Conservation (phyloP, 2,329 filamentous ascomycete genomes). For the Talaromyces sp. region DNA sequence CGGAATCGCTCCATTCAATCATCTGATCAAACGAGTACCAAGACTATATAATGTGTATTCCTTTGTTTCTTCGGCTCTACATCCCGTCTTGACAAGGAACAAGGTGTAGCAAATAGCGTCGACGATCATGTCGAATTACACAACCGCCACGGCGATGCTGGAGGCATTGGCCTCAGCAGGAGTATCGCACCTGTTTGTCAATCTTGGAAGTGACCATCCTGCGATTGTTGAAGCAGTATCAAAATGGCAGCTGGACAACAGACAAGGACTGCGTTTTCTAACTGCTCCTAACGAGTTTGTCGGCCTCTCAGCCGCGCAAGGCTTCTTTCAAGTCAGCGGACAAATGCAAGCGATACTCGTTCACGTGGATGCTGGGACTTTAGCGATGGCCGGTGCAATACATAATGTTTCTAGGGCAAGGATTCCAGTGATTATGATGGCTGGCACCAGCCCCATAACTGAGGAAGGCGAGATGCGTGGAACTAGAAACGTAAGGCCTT, state of each 20-base stretch:
- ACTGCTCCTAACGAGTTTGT: not conserved
- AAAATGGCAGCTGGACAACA: not conserved
- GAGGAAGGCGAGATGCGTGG: constrained; percentile 2
- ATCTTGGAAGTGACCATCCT: not conserved
- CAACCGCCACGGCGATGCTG: constrained; percentile 1
- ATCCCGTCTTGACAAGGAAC: not conserved
- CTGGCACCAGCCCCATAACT: not conserved
- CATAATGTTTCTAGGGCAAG: constrained; percentile 2
- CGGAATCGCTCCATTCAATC: not conserved
- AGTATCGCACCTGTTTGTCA: constrained; percentile 1
- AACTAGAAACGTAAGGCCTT: not conserved
- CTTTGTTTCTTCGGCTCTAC: not conserved
- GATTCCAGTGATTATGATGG: constrained; percentile 1
- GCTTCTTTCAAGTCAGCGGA: not conserved
- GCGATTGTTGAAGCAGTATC: constrained; percentile 4
- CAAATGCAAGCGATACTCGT: not conserved
- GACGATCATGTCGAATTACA: not conserved
- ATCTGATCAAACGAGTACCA: not conserved
- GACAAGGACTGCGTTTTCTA: not conserved
- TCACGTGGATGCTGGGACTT: not conserved
- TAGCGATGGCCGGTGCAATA: not conserved
- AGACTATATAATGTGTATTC: not conserved
- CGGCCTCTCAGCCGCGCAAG: not conserved
- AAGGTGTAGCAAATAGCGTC: not conserved
- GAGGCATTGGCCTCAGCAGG: constrained; percentile 2